A percentile compares a stretch with the other conserved stretches of the same genome.
Evolutionary conservation across 2,329 filamentous ascomycete genomes (phyloP).

Genomic region (Pseudocercospora crystallina): DNA sequence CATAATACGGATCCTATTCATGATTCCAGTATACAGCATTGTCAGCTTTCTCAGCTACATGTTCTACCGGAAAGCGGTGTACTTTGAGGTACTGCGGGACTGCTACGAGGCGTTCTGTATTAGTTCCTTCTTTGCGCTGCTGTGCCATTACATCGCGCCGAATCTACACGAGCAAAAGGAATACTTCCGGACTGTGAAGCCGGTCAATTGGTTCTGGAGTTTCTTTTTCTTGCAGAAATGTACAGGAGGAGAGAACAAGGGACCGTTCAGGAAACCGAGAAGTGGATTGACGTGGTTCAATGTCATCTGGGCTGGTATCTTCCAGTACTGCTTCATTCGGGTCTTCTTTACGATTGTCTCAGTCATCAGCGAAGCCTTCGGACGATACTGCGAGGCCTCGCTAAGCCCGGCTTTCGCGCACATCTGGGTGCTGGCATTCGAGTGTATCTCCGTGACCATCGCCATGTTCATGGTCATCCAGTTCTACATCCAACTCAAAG

Average conservation of each 20-base stretch:
- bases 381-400: constrained; percentile 75
- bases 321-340: constrained; percentile 82
- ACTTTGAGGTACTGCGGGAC: constrained; percentile 77
- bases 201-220: constrained; percentile 74
- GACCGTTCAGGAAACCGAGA: constrained; percentile 69
- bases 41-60: constrained; percentile 72
- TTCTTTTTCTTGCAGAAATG: constrained; percentile 69
- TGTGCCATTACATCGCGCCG: constrained; percentile 78
- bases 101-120: constrained; percentile 91
- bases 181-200: constrained; percentile 69
- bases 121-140: constrained; percentile 77
- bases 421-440: constrained; percentile 75
- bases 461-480: constrained; percentile 90
- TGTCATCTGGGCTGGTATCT: constrained; percentile 59
- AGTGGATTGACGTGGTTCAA: constrained; percentile 92
- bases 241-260: constrained; percentile 64
- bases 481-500: constrained; percentile 76
- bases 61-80: constrained; percentile 75
- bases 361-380: constrained; percentile 68
- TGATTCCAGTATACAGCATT: constrained; percentile 78
- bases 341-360: constrained; percentile 77
- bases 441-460: constrained; percentile 70
- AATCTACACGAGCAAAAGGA: constrained; percentile 77
- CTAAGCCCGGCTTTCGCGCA: constrained; percentile 77
- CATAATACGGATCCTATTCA: constrained; percentile 85